Base-by-base conservation (phyloP, 202 grass and related monocot species). In the Digitaria exilis region DNA sequence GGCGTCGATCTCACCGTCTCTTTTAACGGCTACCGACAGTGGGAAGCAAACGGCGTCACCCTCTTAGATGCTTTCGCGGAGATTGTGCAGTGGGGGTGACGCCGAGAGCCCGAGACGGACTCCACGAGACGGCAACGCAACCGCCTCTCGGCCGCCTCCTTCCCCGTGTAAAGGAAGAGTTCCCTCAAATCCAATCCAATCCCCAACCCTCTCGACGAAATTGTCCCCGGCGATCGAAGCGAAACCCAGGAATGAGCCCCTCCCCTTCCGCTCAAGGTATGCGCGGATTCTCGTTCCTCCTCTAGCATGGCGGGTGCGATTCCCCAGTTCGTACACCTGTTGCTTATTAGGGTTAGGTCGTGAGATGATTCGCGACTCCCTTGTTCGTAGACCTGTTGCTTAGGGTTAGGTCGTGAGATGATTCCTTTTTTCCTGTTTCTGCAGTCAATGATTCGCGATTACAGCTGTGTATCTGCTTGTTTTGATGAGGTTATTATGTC, bases 201-300 rank as follows among this genome's bases (percentile, higher is more conserved):
- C 11, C 30, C 69, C 15, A 65, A 9, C 4, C 0, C 1, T 8
- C 5, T 2, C 73, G 2, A 0, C 31, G 58, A 45, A 76, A 65
- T 16, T 73, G 26, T 39, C 15, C 10, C 3, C 10, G 0, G 13
- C 71, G 17, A 48, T 37, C 29, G 56, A 28, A 59, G 56, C 56
- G 45, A 56, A 63, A 73, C 72, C 11, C 21, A 30, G 18, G 13
- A n/a, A n/a, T n/a, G n/a, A 51, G 29, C 50, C 39, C 3, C 43
- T 12, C 10, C 35, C 25, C 2, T 51, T 82, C 63, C 34, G 30
- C 14, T 28, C 79, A 82, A 87, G 85, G 85, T 87, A 87, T 39
- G 37, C 5, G 71, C 31, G 17, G 30, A 17, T 43, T 61, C 7
- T 15, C 30, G 48, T 51, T 69, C 54, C 48, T 31, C 15, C 39